Evolutionary conservation across 73 alveolate species (phyloP), one percentile per base, ranked within the genome.

Genomic region (Paramecium pentaurelia): DNA sequence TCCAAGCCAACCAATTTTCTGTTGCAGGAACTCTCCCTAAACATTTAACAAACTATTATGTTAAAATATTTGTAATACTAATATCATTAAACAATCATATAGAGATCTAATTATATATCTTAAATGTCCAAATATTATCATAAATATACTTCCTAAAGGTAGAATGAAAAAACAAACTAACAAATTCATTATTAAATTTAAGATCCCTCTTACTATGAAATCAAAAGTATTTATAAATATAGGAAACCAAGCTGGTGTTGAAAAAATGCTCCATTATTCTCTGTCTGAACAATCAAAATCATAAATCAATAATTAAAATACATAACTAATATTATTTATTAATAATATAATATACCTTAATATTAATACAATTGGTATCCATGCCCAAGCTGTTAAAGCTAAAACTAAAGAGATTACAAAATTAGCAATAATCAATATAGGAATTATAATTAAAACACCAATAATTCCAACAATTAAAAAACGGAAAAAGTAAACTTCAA

Each of bases 1-100:
- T 92, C 97, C 97, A 94, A 42, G 97, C 96, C 14, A 92, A 73
- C 45, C 89, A 92, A 34, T 86, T 51, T 90, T 94, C 95, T 25
- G 91, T 75, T 14, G 85, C 64, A 42, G 97, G 97, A 16, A 94
- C 60, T 92, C 93, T 94, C 1, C 93, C 97, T 12, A 92, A 58
- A 75, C 51, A 94, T 60, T 86, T 86, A 11, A 94, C 40, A 36
- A 94, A 47, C 92, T 86, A 92, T 18, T n/a, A 60, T 4, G 6
- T 32, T 45, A 27, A 0, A 3, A 80, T 14, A 42, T 22, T 6
- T 73, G 1, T 0, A 6, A 25, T 80, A 80, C 91, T 4, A 25
- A 0, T 80, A 80, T 80, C 93, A 94, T 86, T 6, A 86, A 71
- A 8, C 64, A 75, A 60, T 94, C 97, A 94, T 94, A 94, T 28